phyloP scores from a whole-genome alignment of 2,329 filamentous ascomycete genomes.

The Epichloe gansuensis region DNA sequence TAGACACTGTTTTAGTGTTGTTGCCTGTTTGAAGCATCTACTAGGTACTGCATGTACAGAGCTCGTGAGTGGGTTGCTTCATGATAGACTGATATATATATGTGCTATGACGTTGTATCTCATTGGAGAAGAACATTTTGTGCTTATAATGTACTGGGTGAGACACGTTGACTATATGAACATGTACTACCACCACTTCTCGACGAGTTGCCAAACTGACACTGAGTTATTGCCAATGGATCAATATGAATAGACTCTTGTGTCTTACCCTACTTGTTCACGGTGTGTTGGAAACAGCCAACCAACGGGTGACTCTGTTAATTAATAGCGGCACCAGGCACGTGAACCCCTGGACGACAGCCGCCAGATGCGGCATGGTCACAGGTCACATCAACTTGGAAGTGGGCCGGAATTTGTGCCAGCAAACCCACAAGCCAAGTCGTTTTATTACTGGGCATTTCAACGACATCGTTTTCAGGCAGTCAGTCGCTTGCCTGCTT shows the following conservation, averaged over 20 bases:
- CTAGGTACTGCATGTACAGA: conserved; percentile 22
- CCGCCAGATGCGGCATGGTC: not conserved
- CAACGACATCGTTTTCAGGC: not conserved
- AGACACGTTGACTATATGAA: no score
- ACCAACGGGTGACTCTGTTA: no score
- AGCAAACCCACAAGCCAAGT: not conserved
- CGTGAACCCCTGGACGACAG: no score
- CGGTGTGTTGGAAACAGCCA: no score
- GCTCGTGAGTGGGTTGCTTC: conserved; percentile 15
- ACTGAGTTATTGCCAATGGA: no score
- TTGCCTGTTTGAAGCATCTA: conserved; percentile 20
- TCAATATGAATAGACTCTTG: no score
- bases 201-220: no score
- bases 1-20: conserved; percentile 18
- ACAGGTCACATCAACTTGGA: not conserved
- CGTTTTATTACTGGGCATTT: not conserved
- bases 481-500: not conserved
- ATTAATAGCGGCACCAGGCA: not conserved
- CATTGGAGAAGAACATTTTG: no score
- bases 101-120: not conserved
- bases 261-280: no score
- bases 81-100: conserved; percentile 19
- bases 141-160: no score
- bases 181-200: no score
- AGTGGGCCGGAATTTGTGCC: not conserved